These are phyloP conservation scores for Centella asiatica DNA, from an alignment of 129 eudicot species.

Conservation along the genomic window DNA sequence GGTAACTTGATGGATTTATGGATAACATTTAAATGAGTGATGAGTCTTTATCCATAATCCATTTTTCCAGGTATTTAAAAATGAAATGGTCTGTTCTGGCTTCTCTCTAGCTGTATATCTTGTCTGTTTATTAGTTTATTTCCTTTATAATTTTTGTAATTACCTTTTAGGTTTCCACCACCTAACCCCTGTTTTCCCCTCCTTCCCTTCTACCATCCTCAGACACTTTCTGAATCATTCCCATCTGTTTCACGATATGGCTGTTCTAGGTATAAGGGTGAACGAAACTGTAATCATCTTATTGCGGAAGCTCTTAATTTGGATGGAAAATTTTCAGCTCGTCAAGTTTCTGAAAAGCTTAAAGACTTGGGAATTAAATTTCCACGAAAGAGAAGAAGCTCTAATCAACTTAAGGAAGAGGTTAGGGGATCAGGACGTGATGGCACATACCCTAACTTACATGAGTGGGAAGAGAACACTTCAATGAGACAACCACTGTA, in stretches of 20 bases:
- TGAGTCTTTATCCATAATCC: too few species aligned
- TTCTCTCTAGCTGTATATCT: neutral
- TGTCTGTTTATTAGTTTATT: neutral
- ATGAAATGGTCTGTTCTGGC: neutral
- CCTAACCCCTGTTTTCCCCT: too few species aligned
- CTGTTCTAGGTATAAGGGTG: slow-evolving; percentile 53
- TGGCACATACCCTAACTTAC: neutral
- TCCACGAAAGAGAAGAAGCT: slow-evolving; percentile 39
- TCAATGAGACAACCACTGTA: slow-evolving; percentile 47
- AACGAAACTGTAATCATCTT: slow-evolving; percentile 44
- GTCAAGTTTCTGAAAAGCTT: slow-evolving; percentile 52
- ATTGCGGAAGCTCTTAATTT: slow-evolving; percentile 55
- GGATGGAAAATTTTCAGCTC: slow-evolving; percentile 44
- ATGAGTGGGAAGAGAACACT: slow-evolving; percentile 21
- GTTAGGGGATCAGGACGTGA: slow-evolving; percentile 9
- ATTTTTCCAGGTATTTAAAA: neutral
- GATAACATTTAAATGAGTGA: too few species aligned
- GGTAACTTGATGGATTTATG: too few species aligned
- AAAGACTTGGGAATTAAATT: slow-evolving; percentile 56
- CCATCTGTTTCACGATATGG: slow-evolving; percentile 12
- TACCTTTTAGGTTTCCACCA: too few species aligned
- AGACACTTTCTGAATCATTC: slow-evolving; percentile 11
- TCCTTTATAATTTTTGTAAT: neutral
- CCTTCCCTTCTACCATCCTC: neutral
- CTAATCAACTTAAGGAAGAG: slow-evolving; percentile 13